Conservation (phyloP, 2,329 filamentous ascomycete species). For the Fusarium keratoplasticum region DNA sequence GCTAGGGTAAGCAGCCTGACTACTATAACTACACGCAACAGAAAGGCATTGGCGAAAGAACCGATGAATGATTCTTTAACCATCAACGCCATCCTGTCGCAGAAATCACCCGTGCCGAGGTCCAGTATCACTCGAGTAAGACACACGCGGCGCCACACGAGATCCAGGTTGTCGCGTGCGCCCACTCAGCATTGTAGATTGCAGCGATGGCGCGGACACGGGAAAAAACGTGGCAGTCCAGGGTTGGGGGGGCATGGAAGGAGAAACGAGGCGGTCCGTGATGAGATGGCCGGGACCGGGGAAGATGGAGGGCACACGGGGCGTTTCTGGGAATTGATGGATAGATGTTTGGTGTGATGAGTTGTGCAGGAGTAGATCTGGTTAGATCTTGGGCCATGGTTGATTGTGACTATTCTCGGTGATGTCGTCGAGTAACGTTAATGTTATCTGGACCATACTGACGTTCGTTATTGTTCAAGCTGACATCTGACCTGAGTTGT, state of each 20-base stretch:
- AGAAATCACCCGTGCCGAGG: background rate
- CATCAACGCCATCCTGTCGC: background rate
- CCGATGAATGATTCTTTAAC: background rate
- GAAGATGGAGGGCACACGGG: background rate
- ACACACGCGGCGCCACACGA: conserved; percentile 9
- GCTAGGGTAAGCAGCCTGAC: background rate
- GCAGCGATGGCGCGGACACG: conserved; percentile 18
- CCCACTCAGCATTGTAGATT: conserved; percentile 2
- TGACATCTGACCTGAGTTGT: background rate
- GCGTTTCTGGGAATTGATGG: background rate
- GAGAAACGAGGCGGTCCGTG: conserved; percentile 32
- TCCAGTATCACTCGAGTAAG: background rate
- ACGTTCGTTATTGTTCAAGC: background rate
- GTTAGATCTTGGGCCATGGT: background rate
- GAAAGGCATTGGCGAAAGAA: background rate
- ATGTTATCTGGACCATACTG: background rate
- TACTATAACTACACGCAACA: background rate
- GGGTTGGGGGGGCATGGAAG: conserved; percentile 31
- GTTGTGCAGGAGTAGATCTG: background rate
- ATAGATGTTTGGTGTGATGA: background rate
- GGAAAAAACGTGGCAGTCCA: conserved; percentile 42
- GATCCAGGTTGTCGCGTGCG: background rate
- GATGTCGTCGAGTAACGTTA: background rate
- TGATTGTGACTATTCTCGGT: background rate
- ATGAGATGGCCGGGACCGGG: conserved; percentile 32